Evolutionary conservation across 2,329 filamentous ascomycete genomes (phyloP).

Genomic region (Phyllosticta capitalensis): DNA sequence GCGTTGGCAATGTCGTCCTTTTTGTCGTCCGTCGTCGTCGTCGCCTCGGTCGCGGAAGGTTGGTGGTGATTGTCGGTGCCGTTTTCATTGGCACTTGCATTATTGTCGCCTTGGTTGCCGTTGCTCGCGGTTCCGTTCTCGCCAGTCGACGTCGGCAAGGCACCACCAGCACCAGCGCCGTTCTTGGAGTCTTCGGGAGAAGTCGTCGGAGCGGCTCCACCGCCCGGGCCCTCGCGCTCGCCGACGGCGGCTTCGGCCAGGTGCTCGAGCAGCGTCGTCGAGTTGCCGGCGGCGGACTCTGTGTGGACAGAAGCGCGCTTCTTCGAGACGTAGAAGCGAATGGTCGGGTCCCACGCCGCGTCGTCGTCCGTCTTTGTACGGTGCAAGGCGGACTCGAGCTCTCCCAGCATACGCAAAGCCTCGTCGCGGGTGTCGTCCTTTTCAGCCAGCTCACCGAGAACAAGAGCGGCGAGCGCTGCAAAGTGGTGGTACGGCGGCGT

Average conservation of each 20-base stretch:
- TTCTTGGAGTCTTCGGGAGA: neutral
- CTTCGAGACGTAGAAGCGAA: conserved; percentile 20
- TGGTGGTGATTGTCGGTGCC: conserved; percentile 22
- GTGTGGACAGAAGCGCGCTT: conserved; percentile 13
- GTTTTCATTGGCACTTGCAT: too few species aligned
- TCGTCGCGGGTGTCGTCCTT: conserved; percentile 27
- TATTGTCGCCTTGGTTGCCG: too few species aligned
- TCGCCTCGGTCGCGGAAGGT: conserved; percentile 17
- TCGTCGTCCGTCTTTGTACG: conserved; percentile 20
- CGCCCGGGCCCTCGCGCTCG: conserved; percentile 7
- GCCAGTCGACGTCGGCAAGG: neutral
- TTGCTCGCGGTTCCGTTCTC: conserved; percentile 19
- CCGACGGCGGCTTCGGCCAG: conserved; percentile 28
- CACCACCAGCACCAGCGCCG: too few species aligned
- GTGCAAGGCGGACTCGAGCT: conserved; percentile 26
- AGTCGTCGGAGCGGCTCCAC: conserved; percentile 15
- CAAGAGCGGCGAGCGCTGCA: conserved; percentile 26
- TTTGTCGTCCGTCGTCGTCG: conserved; percentile 22
- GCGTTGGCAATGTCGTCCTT: conserved; percentile 21
- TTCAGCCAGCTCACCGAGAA: conserved; percentile 25
- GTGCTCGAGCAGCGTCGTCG: conserved; percentile 31
- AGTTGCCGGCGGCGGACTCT: conserved; percentile 14
- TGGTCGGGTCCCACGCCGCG: conserved; percentile 27
- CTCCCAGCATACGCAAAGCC: conserved; percentile 26
- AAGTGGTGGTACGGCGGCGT: conserved; percentile 29